Percentiles rank a stretch among this genome's conserved stretches.
Evolutionary conservation across 2,329 filamentous ascomycete genomes (phyloP).

Genomic region (Fusarium sp.): DNA sequence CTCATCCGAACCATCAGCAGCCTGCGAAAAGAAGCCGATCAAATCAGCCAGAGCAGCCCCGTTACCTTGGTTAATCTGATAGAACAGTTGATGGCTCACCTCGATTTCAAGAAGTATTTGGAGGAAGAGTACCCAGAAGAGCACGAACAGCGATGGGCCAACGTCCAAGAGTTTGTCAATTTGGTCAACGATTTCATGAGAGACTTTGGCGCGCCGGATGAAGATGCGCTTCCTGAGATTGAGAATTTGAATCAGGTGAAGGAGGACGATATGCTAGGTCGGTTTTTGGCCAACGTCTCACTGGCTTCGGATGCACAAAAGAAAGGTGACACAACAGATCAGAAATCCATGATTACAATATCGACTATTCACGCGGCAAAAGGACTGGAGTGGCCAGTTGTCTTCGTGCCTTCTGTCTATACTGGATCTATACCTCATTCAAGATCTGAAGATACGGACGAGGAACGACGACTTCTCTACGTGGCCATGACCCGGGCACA

Average conservation of each 20-base stretch:
- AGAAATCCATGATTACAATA: slow-evolving; percentile 80
- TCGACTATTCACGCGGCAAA: slow-evolving; percentile 98
- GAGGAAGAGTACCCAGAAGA: slow-evolving; percentile 79
- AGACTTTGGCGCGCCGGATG: slow-evolving; percentile 59
- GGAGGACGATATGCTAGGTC: slow-evolving; percentile 74
- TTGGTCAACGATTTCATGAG: slow-evolving; percentile 80
- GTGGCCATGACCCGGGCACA: slow-evolving; percentile 97
- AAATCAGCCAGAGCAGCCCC: slow-evolving; percentile 47
- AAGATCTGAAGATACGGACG: slow-evolving; percentile 84
- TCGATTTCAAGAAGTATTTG: slow-evolving; percentile 81
- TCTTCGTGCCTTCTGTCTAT: slow-evolving; percentile 92
- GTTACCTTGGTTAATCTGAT: slow-evolving; percentile 63
- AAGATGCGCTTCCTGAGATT: slow-evolving; percentile 74
- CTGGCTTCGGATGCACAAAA: slow-evolving; percentile 84
- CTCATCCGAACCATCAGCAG: slow-evolving; percentile 60
- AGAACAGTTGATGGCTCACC: slow-evolving; percentile 69
- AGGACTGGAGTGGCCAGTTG: slow-evolving; percentile 94
- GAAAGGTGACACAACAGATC: slow-evolving; percentile 68
- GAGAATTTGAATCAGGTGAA: slow-evolving; percentile 78
- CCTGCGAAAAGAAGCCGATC: slow-evolving; percentile 50
- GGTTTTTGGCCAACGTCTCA: slow-evolving; percentile 90
- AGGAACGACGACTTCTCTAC: slow-evolving; percentile 90
- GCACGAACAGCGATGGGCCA: slow-evolving; percentile 84
- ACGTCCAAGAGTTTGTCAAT: slow-evolving; percentile 87
- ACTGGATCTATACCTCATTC: slow-evolving; percentile 92